Base-by-base conservation (phyloP, 371 early-diverging fungal genomes). In the Syncephalastrum monosporum region DNA sequence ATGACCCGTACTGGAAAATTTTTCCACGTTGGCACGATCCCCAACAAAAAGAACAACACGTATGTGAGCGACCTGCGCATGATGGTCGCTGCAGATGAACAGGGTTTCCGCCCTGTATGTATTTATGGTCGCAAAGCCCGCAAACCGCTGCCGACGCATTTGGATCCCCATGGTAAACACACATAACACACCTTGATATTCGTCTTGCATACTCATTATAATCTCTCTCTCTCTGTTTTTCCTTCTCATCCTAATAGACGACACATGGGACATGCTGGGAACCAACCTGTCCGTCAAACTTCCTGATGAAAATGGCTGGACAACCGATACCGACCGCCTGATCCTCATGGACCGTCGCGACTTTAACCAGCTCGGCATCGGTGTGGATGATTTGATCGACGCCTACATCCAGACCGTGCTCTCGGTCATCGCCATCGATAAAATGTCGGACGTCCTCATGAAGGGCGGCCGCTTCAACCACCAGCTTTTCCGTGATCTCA, bases 321-420 rank as follows among this genome's bases (percentile, higher is more conserved):
- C 91, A 4, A 92, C 94, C 1, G 94, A 95, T 63, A 82, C 94
- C 4, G 87, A 90, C 57, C 78, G 94, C 13, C 68, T 95, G 42
- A 71, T 92, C 50, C 77, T 94, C 21, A 93, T 96, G 94, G 96
- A 96, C 67, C 85, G 94, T 56, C 94, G 94, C 61, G 96, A 94
- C 57, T 94, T 96, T 52, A 94, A 96, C 71, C 88, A 89, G 65
- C 81, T 94, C 27, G 94, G 93, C 7, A 67, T 94, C 21, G 96
- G 95, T 4, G 82, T 95, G 44, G 95, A 95, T 65, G 95, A 95
- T 59, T 70, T 95, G 58, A 96, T 95, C 59, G 95, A 95, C 66
- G 94, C 93, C 3, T 94, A 94, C 61, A 91, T 96, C 61, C 96
- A 96, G 66, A 95, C 96, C 1, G 89, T 92, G 5, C 67, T 94